Percentiles rank a stretch among this genome's conserved stretches.
These are phyloP conservation scores for Stagonosporopsis rhizophila DNA, from an alignment of 2,329 filamentous ascomycete genomes.

Conservation along the genomic window DNA sequence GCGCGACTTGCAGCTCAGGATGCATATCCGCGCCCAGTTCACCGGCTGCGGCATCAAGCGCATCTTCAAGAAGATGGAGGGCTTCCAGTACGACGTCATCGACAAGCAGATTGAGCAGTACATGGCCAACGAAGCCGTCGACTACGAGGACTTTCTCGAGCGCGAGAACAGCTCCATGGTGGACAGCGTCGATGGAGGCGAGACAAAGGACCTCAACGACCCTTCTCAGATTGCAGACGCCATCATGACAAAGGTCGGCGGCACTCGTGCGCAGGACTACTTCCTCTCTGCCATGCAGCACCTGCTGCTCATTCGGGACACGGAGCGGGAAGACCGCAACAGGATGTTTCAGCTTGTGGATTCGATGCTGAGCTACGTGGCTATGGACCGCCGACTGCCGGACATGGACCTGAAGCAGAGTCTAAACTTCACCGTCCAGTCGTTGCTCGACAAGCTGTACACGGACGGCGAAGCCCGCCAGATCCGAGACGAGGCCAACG, in stretches of 20 bases:
- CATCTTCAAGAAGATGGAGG: conserved; percentile 95
- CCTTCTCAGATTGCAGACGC: conserved; percentile 93
- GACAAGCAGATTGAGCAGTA: conserved; percentile 98
- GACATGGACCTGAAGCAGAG: conserved; percentile 99
- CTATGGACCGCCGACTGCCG: conserved; percentile 93
- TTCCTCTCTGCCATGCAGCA: conserved; percentile 96
- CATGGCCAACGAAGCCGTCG: conserved; percentile 91
- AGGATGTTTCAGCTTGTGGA: conserved; percentile 98
- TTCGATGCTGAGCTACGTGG: conserved; percentile 98
- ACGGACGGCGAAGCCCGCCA: conserved; percentile 94
- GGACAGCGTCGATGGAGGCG: conserved; percentile 81
- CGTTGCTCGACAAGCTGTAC: conserved; percentile 90
- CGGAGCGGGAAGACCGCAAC: conserved; percentile 87
- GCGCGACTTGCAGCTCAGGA: conserved; percentile 85
- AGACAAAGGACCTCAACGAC: conserved; percentile 90
- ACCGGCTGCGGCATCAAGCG: conserved; percentile 95
- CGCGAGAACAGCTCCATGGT: conserved; percentile 89
- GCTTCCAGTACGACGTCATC: conserved; percentile 96
- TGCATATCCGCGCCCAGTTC: conserved; percentile 95
- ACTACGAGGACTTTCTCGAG: conserved; percentile 97
- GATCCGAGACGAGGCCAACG: conserved; percentile 87
- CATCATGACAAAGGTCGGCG: conserved; percentile 83
- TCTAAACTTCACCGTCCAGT: conserved; percentile 96
- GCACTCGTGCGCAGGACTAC: conserved; percentile 89
- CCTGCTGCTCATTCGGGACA: conserved; percentile 88